phyloP scores from a whole-genome alignment of 176 grass and related monocot genomes.

The Zoysia pacifica region DNA sequence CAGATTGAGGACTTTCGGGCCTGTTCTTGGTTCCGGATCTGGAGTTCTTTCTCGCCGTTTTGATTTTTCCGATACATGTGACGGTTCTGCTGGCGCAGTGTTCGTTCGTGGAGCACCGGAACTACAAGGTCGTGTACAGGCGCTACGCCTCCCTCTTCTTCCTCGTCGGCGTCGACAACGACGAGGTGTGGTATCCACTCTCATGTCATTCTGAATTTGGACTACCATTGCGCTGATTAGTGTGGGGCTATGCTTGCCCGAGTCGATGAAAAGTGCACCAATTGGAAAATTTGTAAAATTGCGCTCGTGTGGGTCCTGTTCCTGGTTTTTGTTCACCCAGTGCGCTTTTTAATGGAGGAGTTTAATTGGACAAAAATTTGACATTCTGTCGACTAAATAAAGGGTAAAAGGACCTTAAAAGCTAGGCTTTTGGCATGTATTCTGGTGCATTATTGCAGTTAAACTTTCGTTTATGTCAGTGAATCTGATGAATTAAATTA shows the following conservation, averaged over 20 bases:
- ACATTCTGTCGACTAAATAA: background rate
- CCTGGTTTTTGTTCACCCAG: background rate
- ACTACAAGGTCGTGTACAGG: conserved; percentile 95
- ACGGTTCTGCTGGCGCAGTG: conserved; percentile 55
- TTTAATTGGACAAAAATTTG: background rate
- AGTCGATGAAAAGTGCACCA: background rate
- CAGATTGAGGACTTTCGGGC: background rate
- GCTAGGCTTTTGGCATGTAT: background rate
- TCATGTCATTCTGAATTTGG: background rate
- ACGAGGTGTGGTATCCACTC: conserved; percentile 57
- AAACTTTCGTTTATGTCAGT: background rate
- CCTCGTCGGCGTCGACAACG: conserved; percentile 93
- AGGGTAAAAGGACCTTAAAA: background rate
- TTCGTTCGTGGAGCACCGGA: conserved; percentile 97
- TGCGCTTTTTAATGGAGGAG: background rate
- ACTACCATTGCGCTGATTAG: background rate
- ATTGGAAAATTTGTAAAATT: background rate
- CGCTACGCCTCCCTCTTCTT: conserved; percentile 98
- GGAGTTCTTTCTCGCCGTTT: background rate
- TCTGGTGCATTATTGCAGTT: background rate
- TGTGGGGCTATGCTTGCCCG: background rate
- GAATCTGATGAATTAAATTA: background rate
- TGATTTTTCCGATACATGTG: background rate
- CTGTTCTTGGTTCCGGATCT: conserved; percentile 33
- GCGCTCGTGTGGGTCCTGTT: background rate